These are phyloP conservation scores for Raphanus hybrid DNA, from an alignment of 441 rosid species.

Conservation along the genomic window DNA sequence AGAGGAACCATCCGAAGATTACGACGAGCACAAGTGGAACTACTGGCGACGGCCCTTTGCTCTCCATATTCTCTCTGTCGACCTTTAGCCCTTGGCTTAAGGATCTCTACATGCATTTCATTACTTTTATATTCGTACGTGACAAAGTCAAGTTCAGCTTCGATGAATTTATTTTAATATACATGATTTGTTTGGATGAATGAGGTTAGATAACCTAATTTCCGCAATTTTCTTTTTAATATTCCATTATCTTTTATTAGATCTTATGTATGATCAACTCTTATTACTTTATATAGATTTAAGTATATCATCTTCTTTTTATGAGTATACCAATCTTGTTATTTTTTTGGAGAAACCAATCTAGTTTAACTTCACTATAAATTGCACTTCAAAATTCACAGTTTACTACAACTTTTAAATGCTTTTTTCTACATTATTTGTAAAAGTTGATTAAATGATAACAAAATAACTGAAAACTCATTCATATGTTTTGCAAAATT, in stretches of 20 bases:
- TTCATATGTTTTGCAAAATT: not conserved
- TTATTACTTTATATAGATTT: constrained; percentile 3
- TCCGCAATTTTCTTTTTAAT: not conserved
- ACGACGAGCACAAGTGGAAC: constrained; percentile 36
- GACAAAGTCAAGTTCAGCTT: constrained; percentile 26
- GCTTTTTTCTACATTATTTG: not conserved
- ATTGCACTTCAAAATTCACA: not conserved
- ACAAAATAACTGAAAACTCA: not conserved
- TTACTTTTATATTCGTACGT: constrained; percentile 2
- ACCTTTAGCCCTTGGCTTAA: not conserved
- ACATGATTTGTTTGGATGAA: constrained; percentile 30
- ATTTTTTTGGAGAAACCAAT: not conserved
- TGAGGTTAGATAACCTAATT: constrained; percentile 43
- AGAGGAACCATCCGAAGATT: constrained; percentile 43
- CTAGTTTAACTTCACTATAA: constrained; percentile 15
- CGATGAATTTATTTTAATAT: not conserved
- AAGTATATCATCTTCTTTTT: not conserved
- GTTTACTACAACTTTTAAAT: not conserved
- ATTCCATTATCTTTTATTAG: not conserved
- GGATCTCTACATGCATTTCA: not conserved
- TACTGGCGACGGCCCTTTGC: constrained; percentile 45
- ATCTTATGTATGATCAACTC: not conserved
- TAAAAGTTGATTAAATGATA: not conserved
- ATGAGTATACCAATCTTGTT: no score
- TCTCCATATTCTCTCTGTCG: constrained; percentile 29